Percentiles rank a stretch among this genome's conserved stretches.
Conservation (phyloP, 148 eudicot species). For the Chenopodium quinoa region DNA sequence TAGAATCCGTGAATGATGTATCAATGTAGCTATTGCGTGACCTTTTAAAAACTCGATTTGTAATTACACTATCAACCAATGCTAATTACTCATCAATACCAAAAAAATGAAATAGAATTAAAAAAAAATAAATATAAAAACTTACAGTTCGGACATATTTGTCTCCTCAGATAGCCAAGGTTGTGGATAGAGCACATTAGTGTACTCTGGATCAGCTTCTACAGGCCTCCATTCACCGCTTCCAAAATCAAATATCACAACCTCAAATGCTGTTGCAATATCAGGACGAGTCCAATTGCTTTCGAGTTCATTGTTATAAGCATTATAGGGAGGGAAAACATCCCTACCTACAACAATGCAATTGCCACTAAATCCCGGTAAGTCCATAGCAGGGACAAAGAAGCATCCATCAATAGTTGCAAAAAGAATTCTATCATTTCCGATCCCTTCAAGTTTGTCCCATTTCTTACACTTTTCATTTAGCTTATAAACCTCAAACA, state of each 20-base stretch:
- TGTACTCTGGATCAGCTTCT: not conserved
- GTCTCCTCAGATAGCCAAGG: not conserved
- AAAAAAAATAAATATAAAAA: not conserved
- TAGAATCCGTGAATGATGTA: no score
- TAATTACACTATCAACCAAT: no score
- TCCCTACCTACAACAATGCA: not conserved
- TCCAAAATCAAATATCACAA: not conserved
- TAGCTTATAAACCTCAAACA: not conserved
- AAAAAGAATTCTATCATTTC: constrained; percentile 2
- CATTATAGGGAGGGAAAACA: not conserved
- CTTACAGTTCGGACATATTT: not conserved
- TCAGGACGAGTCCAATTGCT: no score
- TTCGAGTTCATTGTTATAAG: no score
- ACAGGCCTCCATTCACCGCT: not conserved
- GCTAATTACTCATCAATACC: no score
- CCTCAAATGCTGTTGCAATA: not conserved
- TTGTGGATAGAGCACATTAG: not conserved
- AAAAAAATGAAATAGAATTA: not conserved
- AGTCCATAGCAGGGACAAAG: not conserved
- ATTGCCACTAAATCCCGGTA: not conserved
- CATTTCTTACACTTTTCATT: not conserved
- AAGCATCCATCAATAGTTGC: not conserved
- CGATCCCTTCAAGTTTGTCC: not conserved
- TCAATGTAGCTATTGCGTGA: no score
- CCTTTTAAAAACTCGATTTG: no score